Conservation (phyloP, 352 stramenopile species). For the Phytophthora fragariaefolia region DNA sequence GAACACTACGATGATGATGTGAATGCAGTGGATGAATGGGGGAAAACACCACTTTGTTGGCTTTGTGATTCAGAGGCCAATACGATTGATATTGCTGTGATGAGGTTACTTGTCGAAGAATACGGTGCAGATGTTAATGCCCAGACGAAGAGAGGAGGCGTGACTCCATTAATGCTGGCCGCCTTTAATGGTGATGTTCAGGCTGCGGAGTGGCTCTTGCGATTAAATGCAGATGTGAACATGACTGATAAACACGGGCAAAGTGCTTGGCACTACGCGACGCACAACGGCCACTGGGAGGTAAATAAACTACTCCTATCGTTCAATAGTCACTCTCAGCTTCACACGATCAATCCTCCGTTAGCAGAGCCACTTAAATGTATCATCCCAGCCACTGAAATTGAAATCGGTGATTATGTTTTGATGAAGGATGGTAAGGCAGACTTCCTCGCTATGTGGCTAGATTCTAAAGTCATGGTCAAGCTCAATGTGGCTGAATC, state of each 20-base stretch:
- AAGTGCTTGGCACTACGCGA: background rate
- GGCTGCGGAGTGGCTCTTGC: background rate
- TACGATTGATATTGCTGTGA: background rate
- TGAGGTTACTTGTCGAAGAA: constrained; percentile 5
- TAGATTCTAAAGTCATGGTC: constrained; percentile 4
- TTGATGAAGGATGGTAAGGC: background rate
- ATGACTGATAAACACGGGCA: background rate
- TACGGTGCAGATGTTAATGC: constrained; percentile 4
- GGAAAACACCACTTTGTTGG: constrained; percentile 1
- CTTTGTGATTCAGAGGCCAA: background rate
- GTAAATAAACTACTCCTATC: background rate
- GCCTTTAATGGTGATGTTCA: background rate
- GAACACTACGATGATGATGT: background rate
- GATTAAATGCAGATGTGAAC: background rate
- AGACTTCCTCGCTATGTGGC: constrained; percentile 5
- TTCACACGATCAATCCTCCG: background rate
- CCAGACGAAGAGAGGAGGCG: background rate
- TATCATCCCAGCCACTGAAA: constrained; percentile 2
- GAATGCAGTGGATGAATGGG: background rate
- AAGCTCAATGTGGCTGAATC: background rate
- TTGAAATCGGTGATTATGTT: constrained; percentile 9
- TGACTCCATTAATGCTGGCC: background rate
- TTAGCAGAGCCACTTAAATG: background rate
- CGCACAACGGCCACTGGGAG: background rate
- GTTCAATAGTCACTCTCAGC: background rate